phyloP scores from a whole-genome alignment of 805 yeast species.

The Torulaspora microellipsoides region DNA sequence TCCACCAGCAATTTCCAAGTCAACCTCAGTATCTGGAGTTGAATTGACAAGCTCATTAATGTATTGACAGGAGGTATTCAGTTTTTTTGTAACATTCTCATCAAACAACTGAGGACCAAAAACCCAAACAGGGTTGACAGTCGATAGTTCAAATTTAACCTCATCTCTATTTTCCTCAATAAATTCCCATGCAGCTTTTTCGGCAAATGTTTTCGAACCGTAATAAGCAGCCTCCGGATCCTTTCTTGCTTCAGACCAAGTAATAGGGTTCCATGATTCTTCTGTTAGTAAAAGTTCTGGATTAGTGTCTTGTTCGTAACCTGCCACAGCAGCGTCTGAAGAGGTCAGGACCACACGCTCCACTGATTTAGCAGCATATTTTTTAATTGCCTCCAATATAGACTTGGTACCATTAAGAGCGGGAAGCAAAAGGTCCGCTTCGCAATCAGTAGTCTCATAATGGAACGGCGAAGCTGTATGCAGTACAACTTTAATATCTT shows the following conservation, averaged over 20 bases:
- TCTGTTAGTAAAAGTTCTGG: conserved; percentile 30
- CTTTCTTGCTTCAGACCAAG: conserved; percentile 17
- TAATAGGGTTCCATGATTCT: conserved; percentile 37
- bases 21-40: conserved; percentile 21
- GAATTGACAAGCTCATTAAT: conserved; percentile 36
- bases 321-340: conserved; percentile 49
- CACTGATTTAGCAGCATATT: conserved; percentile 40
- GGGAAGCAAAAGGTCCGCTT: conserved; percentile 48
- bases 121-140: conserved; percentile 42
- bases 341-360: conserved; percentile 52
- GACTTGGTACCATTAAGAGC: conserved; percentile 53
- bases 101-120: conserved; percentile 49
- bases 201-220: conserved; percentile 50
- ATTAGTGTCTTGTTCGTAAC: conserved; percentile 15
- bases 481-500: conserved; percentile 40
- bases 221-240: conserved; percentile 32
- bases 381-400: conserved; percentile 43
- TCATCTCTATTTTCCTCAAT: conserved; percentile 30
- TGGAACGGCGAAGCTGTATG: conserved; percentile 51
- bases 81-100: conserved; percentile 29
- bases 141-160: conserved; percentile 37
- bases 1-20: conserved; percentile 19
- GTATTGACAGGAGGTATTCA: conserved; percentile 35
- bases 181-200: conserved; percentile 51
- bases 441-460: conserved; percentile 36